Percentiles rank a stretch among this genome's conserved stretches.
These are phyloP conservation scores for Rhizopogon vinicolor DNA, from an alignment of 768 basidiomycete genomes.

Conservation along the genomic window DNA sequence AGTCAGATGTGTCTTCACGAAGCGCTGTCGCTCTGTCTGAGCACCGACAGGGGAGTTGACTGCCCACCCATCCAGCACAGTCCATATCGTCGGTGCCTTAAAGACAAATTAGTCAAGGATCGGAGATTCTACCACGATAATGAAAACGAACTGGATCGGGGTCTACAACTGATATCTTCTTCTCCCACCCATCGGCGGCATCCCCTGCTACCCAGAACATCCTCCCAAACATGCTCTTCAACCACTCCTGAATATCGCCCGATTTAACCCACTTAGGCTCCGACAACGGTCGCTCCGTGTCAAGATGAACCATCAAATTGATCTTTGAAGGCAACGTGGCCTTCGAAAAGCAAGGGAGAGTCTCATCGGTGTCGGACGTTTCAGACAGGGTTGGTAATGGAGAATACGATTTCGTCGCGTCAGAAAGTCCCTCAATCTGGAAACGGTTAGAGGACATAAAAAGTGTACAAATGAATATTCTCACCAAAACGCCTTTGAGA, in stretches of 20 bases:
- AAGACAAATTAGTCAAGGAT: slow-evolving; percentile 1
- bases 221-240: slow-evolving; percentile 80
- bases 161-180: slow-evolving; percentile 87
- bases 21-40: slow-evolving; percentile 75
- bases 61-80: slow-evolving; percentile 87
- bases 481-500: slow-evolving; percentile 73
- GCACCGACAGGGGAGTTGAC: slow-evolving; percentile 76
- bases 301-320: slow-evolving; percentile 74
- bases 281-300: slow-evolving; percentile 83
- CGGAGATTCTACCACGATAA: neutral
- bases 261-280: slow-evolving; percentile 97
- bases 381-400: slow-evolving; percentile 45
- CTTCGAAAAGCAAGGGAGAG: slow-evolving; percentile 71
- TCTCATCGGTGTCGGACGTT: slow-evolving; percentile 45
- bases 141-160: slow-evolving; percentile 81
- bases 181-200: slow-evolving; percentile 89
- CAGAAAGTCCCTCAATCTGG: slow-evolving; percentile 76
- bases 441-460: slow-evolving; percentile 7
- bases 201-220: slow-evolving; percentile 86
- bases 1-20: slow-evolving; percentile 83
- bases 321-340: slow-evolving; percentile 47
- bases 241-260: slow-evolving; percentile 93
- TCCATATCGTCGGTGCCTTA: slow-evolving; percentile 89
- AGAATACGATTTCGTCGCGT: slow-evolving; percentile 65
- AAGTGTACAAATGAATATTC: slow-evolving; percentile 16